phyloP scores from a whole-genome alignment of 805 yeast genomes.

The Saccharomyces mikatae region DNA sequence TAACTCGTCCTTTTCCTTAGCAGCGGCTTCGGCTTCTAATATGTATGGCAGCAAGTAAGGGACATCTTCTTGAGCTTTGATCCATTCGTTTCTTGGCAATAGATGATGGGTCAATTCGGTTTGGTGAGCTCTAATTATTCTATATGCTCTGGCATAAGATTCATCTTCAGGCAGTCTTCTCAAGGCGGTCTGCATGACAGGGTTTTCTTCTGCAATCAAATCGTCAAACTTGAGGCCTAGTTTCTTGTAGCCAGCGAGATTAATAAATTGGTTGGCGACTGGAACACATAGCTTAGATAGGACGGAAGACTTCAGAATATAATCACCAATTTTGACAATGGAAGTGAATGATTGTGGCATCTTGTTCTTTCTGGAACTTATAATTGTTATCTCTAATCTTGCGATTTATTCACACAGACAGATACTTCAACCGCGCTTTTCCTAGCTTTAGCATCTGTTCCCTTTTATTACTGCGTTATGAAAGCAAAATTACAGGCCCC shows the following conservation, averaged over 20 bases:
- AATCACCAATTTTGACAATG: slow-evolving; percentile 67
- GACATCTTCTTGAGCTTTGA: slow-evolving; percentile 70
- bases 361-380: neutral
- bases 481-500: neutral
- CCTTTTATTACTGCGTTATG: neutral
- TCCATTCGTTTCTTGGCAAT: slow-evolving; percentile 71
- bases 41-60: slow-evolving; percentile 83
- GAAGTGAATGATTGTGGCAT: slow-evolving; percentile 50
- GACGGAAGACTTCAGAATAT: slow-evolving; percentile 70
- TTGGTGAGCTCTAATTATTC: slow-evolving; percentile 90
- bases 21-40: slow-evolving; percentile 90
- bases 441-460: neutral
- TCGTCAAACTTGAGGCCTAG: slow-evolving; percentile 90
- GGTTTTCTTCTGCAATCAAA: slow-evolving; percentile 78
- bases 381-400: neutral
- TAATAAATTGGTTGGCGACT: slow-evolving; percentile 62
- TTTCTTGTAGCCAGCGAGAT: slow-evolving; percentile 86
- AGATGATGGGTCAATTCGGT: slow-evolving; percentile 73
- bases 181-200: slow-evolving; percentile 78
- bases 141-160: slow-evolving; percentile 83
- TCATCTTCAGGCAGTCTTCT: slow-evolving; percentile 79
- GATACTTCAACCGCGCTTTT: neutral
- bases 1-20: slow-evolving; percentile 76
- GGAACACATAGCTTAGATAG: slow-evolving; percentile 74
- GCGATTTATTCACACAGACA: neutral